Base-by-base conservation (phyloP, 2,329 filamentous ascomycete genomes). In the Dothistroma pini region DNA sequence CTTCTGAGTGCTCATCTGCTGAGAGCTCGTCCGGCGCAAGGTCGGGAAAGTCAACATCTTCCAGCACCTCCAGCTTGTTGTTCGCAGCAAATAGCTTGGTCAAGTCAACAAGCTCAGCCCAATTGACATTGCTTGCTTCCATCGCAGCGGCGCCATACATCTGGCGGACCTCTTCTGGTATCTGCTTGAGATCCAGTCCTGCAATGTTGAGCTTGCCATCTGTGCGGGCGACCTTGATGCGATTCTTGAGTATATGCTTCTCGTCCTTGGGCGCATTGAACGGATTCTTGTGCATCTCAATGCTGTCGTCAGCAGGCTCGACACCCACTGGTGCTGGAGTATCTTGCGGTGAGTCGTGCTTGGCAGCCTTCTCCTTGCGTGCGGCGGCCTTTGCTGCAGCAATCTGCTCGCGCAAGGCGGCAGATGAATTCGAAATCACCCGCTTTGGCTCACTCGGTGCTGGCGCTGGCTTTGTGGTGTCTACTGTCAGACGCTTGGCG, bases 71-170 rank as follows among this genome's bases (percentile, higher is more conserved):
- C 53, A 99, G 76, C 70, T 96, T 90, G 70, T 99, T 97, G 71
- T 96, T 92, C 9, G 93, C 92, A 6, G 90, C 92, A 65, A 95
- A 85, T 54, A 97, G 86, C 63, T 89, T 86, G 0, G 88, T 89
- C 51, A 97, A 78, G 71, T 97, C 93, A 11, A 97, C 91, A 61
- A 89, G 89, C 75, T 97, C 93, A 1, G 92, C 92, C 95, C 95
- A 97, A 35, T 88, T 86, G 11, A 86, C 84, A 38, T 83, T 85
- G 22, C 83, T 79, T 12, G 80, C 81, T 41, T 88, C 85, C 58
- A 86, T 82, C 1, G 84, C 82, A 57, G 92, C 87, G 19, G 90
- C 80, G 68, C 92, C 89, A 73, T 97, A 97, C 93, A 97, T 97
- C 58, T 87, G 86, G 76, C 96, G 79, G 0, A 97, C 89, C 71